Evolutionary conservation across 352 stramenopile genomes (phyloP).

Genomic region (Hyaloperonospora arabidopsidis): DNA sequence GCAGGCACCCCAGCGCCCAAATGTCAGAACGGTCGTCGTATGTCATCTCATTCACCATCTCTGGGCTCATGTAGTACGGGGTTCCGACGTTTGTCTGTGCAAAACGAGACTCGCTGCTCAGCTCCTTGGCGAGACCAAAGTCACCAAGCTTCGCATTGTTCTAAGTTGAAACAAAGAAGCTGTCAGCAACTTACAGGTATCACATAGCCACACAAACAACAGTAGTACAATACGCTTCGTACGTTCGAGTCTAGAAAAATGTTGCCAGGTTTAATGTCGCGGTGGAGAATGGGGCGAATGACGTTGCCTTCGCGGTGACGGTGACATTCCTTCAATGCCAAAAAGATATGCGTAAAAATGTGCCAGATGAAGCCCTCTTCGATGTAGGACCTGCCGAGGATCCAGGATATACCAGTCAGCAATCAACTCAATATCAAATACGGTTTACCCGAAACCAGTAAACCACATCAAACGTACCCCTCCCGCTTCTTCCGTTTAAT

Average conservation of each 20-base stretch:
- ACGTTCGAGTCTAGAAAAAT: constrained; percentile 88
- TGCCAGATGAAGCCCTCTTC: constrained; percentile 91
- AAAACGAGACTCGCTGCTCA: constrained; percentile 85
- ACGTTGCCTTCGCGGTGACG: constrained; percentile 76
- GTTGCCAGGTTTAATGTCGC: constrained; percentile 90
- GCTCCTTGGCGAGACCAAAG: constrained; percentile 87
- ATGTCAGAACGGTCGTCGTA: constrained; percentile 91
- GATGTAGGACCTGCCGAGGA: constrained; percentile 61
- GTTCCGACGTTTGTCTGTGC: constrained; percentile 89
- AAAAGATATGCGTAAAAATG: constrained; percentile 88
- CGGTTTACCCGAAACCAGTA: neutral
- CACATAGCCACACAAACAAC: constrained; percentile 4
- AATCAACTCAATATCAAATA: constrained; percentile 9
- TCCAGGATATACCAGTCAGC: constrained; percentile 6
- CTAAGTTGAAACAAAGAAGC: constrained; percentile 22
- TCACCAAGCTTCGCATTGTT: constrained; percentile 90
- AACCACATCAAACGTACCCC: constrained; percentile 54
- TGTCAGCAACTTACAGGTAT: constrained; percentile 3
- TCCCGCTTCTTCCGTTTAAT: constrained; percentile 88
- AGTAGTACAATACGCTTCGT: constrained; percentile 13
- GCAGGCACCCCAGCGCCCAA: constrained; percentile 84
- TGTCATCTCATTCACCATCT: constrained; percentile 90
- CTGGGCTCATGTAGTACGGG: constrained; percentile 90
- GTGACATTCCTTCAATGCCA: constrained; percentile 88
- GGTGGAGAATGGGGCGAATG: constrained; percentile 81